Conservation (phyloP, 441 rosid genomes). For the Geranium incanum region DNA sequence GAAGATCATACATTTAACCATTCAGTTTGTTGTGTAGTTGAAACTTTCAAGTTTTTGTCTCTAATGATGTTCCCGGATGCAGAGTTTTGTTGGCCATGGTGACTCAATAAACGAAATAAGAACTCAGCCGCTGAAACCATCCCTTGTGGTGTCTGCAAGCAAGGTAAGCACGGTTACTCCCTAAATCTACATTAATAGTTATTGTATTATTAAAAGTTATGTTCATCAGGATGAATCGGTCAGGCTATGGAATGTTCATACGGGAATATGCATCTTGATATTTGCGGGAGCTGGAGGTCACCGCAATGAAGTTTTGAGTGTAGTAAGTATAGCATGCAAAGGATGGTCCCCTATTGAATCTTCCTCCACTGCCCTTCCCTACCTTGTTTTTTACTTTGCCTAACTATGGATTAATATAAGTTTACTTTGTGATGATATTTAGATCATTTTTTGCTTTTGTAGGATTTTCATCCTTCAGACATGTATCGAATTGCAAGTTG, state of each 20-base stretch:
- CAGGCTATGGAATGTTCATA: constrained; percentile 88
- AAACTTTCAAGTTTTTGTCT: background rate
- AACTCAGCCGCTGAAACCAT: constrained; percentile 84
- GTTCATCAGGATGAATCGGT: constrained; percentile 79
- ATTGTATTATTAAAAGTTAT: background rate
- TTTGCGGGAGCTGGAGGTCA: constrained; percentile 98
- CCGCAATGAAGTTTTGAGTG: constrained; percentile 92
- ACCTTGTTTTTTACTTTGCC: background rate
- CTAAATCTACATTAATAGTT: background rate
- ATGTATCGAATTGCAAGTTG: constrained; percentile 76
- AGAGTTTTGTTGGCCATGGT: constrained; percentile 98
- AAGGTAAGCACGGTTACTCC: constrained; percentile 40
- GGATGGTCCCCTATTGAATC: background rate
- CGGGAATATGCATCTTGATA: constrained; percentile 89
- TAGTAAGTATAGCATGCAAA: constrained; percentile 43
- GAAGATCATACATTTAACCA: background rate
- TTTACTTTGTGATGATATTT: background rate
- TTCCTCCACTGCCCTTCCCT: background rate
- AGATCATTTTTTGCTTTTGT: constrained; percentile 21
- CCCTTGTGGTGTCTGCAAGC: constrained; percentile 89
- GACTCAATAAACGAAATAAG: constrained; percentile 92
- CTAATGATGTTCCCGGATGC: constrained; percentile 17
- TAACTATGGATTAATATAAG: background rate
- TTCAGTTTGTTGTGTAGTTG: constrained; percentile 1
- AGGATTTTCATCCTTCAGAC: constrained; percentile 95